These are phyloP conservation scores for Oryza punctata DNA, from an alignment of 176 grass and related monocot genomes.

Conservation along the genomic window DNA sequence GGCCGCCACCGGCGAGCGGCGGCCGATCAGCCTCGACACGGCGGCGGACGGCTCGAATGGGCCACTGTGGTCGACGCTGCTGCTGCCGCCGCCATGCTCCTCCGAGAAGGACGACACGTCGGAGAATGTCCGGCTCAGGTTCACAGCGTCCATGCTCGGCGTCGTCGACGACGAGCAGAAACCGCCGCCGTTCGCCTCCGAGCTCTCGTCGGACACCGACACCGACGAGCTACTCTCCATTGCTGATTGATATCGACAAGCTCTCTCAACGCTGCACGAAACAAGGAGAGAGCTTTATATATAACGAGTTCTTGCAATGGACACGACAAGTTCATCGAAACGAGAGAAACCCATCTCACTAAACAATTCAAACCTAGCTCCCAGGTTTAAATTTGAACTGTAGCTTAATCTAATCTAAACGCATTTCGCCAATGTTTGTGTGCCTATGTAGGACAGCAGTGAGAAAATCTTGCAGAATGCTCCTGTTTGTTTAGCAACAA, in stretches of 20 bases:
- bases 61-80: constrained; percentile 59
- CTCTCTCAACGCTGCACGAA: constrained; percentile 5
- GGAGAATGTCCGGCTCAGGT: constrained; percentile 81
- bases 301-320: constrained; percentile 31
- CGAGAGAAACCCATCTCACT: constrained; percentile 10
- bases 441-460: background rate
- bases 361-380: constrained; percentile 1
- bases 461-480: background rate
- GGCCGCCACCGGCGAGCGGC: constrained; percentile 33
- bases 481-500: constrained; percentile 2
- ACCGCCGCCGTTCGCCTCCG: constrained; percentile 47
- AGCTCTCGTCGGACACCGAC: constrained; percentile 67
- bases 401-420: background rate
- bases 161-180: constrained; percentile 56
- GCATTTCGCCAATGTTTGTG: constrained; percentile 28
- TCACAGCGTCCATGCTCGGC: constrained; percentile 47
- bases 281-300: background rate
- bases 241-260: too few relatives aligned
- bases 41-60: constrained; percentile 49
- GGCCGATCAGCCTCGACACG: constrained; percentile 51
- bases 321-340: constrained; percentile 56
- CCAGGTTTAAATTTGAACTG: constrained; percentile 48
- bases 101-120: constrained; percentile 82
- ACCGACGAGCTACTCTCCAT: constrained; percentile 65
- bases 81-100: constrained; percentile 29